These are phyloP conservation scores for Colletotrichum liaoningense DNA, from an alignment of 2,329 filamentous ascomycete genomes.

Conservation along the genomic window DNA sequence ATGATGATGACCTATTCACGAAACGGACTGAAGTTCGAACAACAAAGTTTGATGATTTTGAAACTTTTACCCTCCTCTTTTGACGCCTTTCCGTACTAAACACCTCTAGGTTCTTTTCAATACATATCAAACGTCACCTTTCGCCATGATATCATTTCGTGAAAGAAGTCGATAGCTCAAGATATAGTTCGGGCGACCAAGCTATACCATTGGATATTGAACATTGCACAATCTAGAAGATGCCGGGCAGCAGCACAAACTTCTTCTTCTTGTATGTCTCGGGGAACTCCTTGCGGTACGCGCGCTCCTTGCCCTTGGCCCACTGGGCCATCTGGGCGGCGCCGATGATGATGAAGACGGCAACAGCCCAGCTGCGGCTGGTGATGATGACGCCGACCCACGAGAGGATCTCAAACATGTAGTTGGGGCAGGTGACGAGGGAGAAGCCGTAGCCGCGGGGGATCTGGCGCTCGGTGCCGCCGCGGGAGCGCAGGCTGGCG, in stretches of 20 bases:
- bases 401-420: conserved; percentile 89
- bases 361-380: conserved; percentile 81
- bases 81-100: background rate
- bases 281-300: conserved; percentile 90
- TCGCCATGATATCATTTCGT: background rate
- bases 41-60: background rate
- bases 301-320: conserved; percentile 91
- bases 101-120: background rate
- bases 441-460: conserved; percentile 86
- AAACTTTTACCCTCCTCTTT: background rate
- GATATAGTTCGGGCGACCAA: background rate
- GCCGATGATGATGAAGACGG: conserved; percentile 80
- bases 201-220: background rate
- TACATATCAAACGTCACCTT: background rate
- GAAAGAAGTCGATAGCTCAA: background rate
- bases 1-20: conserved; percentile 21
- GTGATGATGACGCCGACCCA: conserved; percentile 88
- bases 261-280: conserved; percentile 97
- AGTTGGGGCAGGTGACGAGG: conserved; percentile 95
- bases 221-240: conserved; percentile 64
- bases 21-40: background rate
- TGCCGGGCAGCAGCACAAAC: conserved; percentile 82
- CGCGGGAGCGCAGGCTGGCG: conserved; percentile 78
- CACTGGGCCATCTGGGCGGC: conserved; percentile 84
- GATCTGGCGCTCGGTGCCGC: conserved; percentile 88